Percentiles rank a stretch among this genome's conserved stretches.
phyloP scores from a whole-genome alignment of 2,329 filamentous ascomycete genomes.

The Furcasterigmium furcatum region DNA sequence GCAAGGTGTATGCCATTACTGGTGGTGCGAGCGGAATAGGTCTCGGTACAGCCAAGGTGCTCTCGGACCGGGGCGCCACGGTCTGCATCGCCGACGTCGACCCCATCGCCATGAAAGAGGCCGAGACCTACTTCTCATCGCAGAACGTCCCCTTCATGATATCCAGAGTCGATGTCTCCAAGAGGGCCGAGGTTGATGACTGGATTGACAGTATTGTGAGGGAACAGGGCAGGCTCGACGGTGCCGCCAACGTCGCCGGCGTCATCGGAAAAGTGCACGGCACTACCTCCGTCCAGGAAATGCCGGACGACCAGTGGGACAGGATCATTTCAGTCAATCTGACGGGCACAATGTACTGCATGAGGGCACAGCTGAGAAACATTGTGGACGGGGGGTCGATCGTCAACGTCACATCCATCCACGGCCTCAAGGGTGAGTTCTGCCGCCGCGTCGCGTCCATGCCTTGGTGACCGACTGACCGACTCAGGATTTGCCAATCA shows the following conservation, averaged over 20 bases:
- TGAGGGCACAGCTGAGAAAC: conserved; percentile 29
- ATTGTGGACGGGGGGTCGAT: conserved; percentile 44
- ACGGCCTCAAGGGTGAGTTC: conserved; percentile 26
- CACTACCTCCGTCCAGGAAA: conserved; percentile 32
- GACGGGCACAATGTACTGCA: conserved; percentile 36
- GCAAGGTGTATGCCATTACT: conserved; percentile 34
- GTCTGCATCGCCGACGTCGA: conserved; percentile 37
- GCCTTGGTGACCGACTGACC: conserved; percentile 17
- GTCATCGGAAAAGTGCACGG: conserved; percentile 41
- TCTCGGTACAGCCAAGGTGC: conserved; percentile 32
- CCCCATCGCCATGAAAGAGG: conserved; percentile 19
- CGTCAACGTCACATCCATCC: conserved; percentile 44
- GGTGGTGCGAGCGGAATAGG: conserved; percentile 42
- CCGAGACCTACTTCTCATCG: conserved; percentile 24
- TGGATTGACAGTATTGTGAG: conserved; percentile 36
- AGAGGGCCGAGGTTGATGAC: conserved; percentile 33
- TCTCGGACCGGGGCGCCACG: conserved; percentile 29
- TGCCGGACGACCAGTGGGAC: conserved; percentile 39
- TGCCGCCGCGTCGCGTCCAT: conserved; percentile 2
- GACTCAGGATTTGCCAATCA: conserved; percentile 21
- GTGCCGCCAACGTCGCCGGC: conserved; percentile 44
- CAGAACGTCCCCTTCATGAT: conserved; percentile 22
- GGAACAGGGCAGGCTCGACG: conserved; percentile 40
- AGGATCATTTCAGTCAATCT: conserved; percentile 33
- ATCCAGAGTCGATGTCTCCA: conserved; percentile 35